Percentiles rank a stretch among this genome's conserved stretches.
Evolutionary conservation across 2,329 filamentous ascomycete genomes (phyloP).

Genomic region (Colletotrichum siamense): DNA sequence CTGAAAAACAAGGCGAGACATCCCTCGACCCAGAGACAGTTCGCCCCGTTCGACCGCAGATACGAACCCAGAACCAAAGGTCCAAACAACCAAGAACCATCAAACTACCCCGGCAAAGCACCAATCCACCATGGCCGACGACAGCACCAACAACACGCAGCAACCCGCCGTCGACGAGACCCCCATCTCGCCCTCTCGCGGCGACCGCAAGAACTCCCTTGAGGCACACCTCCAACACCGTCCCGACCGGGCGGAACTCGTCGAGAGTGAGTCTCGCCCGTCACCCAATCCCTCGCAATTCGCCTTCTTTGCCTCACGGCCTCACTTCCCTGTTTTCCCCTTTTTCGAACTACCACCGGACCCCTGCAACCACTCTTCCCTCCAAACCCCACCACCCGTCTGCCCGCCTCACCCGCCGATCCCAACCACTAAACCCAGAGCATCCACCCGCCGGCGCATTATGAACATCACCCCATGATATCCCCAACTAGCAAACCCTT

Average conservation of each 20-base stretch:
- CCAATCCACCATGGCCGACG: constrained; percentile 34
- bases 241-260: constrained; percentile 75
- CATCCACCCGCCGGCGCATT: not conserved
- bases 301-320: not conserved
- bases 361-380: not conserved
- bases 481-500: not conserved
- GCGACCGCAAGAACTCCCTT: constrained; percentile 69
- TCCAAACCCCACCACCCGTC: constrained; percentile 6
- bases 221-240: constrained; percentile 76
- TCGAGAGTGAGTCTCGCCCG: constrained; percentile 70
- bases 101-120: not conserved
- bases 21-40: not conserved
- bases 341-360: not conserved
- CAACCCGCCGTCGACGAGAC: constrained; percentile 55
- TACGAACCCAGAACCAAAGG: not conserved
- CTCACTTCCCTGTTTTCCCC: not conserved
- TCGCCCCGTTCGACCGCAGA: not conserved
- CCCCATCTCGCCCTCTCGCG: constrained; percentile 60
- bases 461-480: not conserved
- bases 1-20: constrained; percentile 12
- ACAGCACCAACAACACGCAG: constrained; percentile 23
- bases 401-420: constrained; percentile 20
- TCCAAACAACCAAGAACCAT: not conserved
- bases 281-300: not conserved
- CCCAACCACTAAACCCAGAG: not conserved